Evolutionary conservation across 2,329 filamentous ascomycete species (phyloP), one percentile per base, ranked within the genome.

Genomic region (Dactylellina leptospora): DNA sequence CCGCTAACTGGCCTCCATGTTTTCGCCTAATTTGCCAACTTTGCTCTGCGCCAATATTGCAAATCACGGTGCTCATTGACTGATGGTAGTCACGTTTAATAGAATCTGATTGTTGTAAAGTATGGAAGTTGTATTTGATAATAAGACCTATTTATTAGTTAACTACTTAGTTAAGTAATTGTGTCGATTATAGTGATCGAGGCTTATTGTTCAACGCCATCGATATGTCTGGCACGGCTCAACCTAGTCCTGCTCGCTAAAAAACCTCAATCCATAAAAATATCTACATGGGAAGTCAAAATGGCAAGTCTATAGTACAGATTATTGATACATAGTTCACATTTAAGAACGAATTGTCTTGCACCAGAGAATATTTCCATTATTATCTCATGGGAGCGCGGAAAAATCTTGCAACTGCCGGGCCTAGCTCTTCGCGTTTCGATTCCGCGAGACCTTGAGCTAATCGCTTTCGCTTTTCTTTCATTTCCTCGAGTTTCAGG

Each of bases 351-450:
- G n/a, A n/a, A n/a, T n/a, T n/a, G n/a, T n/a, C n/a, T n/a, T n/a
- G n/a, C n/a, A n/a, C n/a, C n/a, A n/a, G n/a, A n/a, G n/a, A n/a
- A n/a, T n/a, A n/a, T n/a, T n/a, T n/a, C n/a, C n/a, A n/a, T n/a
- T n/a, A n/a, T 66, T 25, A 62, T 54, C 61, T 51, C 23, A 28
- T 55, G 13, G 69, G 54, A 1, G 73, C 40, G 18, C 86, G 87
- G 13, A 88, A 91, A 82, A 99, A 99, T 76, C 95, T 85, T 68
- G 87, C 88, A 79, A 99, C 81, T 50, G 92, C 92, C 73, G 93
- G 93, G 0, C 95, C 95, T 75, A 97, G 83, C 75, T 93, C 89
- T 79, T 90, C 85, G 75, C 84, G 84, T 79, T 91, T 86, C 78
- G 73, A 74, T 25, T 68, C 64, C 18, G 70, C 74, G 9, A 87